Base-by-base conservation (phyloP, 129 eudicot genomes). In the Arctium lappa region DNA sequence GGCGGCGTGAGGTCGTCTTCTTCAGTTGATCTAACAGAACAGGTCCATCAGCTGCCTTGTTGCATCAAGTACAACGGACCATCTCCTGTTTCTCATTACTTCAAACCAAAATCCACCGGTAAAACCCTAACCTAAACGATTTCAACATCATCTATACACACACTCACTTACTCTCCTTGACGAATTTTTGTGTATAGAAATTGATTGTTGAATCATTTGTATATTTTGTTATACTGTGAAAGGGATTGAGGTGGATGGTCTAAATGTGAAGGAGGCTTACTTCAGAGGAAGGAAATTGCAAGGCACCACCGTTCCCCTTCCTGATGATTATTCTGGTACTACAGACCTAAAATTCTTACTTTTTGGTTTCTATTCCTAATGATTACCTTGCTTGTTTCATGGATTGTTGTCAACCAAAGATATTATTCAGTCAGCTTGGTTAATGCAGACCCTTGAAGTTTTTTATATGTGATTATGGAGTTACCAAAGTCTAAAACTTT, bases 221-320 rank as follows among this genome's bases (percentile, higher is more conserved):
- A 31, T 11, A 1, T 12, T 30, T 76, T 37, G 46, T 63, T 8
- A 44, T 18, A 62, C 15, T 60, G 30, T 88, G 75, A 42, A 7
- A 92, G 97, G 86, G 50, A 72, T 91, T 70, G 97, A 87, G 85
- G 89, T 93, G 33, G 99, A 96, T 82, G 97, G 97, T 65, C 60
- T 91, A 8, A 56, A 70, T 34, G 94, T 93, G 83, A 90, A 93
- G 76, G 99, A 96, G 83, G 98, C 98, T n/a, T 80, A 88, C 75
- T 96, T 96, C 71, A 88, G 99, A 80, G 99, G 99, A 86, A 90
- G 99, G 82, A 96, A 89, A 78, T 81, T 96, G 82, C 95, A 89
- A 78, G 99, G 99, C 69, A 87, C 95, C 8, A 90, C 97, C 8
- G 29, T 96, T 63, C 48, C 88, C 1, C 86, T 96, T 75, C 99